Evolutionary conservation across 352 stramenopile species (phyloP).

Genomic region (Pythium chondricola): DNA sequence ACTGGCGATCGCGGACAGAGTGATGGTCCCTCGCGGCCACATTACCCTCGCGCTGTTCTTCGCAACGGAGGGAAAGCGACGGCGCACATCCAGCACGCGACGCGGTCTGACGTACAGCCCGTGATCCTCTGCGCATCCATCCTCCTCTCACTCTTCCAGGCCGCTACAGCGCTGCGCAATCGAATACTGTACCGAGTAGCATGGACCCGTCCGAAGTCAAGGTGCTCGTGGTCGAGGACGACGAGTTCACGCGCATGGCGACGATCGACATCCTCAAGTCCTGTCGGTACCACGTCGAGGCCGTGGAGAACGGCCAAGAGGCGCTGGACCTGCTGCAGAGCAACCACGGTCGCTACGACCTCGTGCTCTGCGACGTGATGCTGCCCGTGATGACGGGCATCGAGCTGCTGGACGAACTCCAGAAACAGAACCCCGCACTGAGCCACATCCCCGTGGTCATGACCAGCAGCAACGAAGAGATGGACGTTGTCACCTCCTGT

Average conservation of each 20-base stretch:
- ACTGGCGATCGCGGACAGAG: slow-evolving; percentile 5
- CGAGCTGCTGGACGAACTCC: slow-evolving; percentile 78
- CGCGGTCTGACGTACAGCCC: too few relatives aligned
- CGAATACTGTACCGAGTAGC: too few relatives aligned
- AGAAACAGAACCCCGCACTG: slow-evolving; percentile 55
- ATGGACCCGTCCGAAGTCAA: slow-evolving; percentile 88
- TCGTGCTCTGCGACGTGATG: slow-evolving; percentile 89
- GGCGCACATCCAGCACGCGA: too few relatives aligned
- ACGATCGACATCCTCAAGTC: slow-evolving; percentile 87
- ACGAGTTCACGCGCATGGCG: slow-evolving; percentile 86
- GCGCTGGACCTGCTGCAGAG: slow-evolving; percentile 65
- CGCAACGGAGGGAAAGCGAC: background rate
- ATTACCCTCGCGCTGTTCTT: too few relatives aligned
- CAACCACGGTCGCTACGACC: slow-evolving; percentile 74
- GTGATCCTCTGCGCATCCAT: too few relatives aligned
- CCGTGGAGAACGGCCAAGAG: slow-evolving; percentile 78
- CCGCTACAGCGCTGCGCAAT: too few relatives aligned
- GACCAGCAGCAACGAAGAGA: slow-evolving; percentile 87
- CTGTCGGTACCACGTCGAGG: slow-evolving; percentile 77
- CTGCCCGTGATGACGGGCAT: slow-evolving; percentile 86
- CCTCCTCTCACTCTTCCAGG: too few relatives aligned
- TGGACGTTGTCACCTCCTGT: slow-evolving; percentile 86
- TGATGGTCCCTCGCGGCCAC: slow-evolving; percentile 8
- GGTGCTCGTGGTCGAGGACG: slow-evolving; percentile 85
- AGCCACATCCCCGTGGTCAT: slow-evolving; percentile 87